Evolutionary conservation across 179 eudicot genomes (phyloP).

Genomic region (Patellifolia procumbens): DNA sequence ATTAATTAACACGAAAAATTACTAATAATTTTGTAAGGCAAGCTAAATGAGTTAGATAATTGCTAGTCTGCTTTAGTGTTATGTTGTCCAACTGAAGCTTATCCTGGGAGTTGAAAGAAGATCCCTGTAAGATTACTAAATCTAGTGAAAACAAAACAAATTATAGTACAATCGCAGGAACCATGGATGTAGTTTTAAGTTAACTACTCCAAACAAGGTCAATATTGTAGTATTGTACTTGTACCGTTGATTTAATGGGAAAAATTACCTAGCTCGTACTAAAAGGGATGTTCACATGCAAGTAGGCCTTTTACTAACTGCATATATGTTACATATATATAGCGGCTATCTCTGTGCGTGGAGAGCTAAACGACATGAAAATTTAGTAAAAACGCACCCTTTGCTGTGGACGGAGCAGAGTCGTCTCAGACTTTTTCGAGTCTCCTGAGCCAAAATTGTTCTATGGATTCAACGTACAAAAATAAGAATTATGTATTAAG

Average conservation of each 20-base stretch:
- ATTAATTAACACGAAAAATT: no score
- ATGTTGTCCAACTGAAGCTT: background rate
- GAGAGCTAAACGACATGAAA: slow-evolving; percentile 20
- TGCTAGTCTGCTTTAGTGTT: no score
- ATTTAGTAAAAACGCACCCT: slow-evolving; percentile 30
- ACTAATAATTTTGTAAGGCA: background rate
- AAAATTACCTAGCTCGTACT: no score
- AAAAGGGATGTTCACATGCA: slow-evolving; percentile 19
- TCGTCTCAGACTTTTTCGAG: no score
- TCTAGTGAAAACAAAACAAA: background rate
- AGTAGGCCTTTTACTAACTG: slow-evolving; percentile 10
- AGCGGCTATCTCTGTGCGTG: no score
- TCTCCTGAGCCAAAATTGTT: no score
- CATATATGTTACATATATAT: no score
- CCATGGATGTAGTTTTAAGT: background rate
- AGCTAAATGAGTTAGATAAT: background rate
- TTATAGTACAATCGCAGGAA: background rate
- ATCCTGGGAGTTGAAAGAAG: background rate
- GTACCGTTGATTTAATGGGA: no score
- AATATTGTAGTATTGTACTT: background rate
- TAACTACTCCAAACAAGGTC: no score
- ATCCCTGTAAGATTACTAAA: background rate
- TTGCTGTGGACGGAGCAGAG: slow-evolving; percentile 35
- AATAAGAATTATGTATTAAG: no score
- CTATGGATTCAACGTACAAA: no score